Base-by-base conservation (phyloP, 2,329 filamentous ascomycete species). In the Monosporascus sp. region DNA sequence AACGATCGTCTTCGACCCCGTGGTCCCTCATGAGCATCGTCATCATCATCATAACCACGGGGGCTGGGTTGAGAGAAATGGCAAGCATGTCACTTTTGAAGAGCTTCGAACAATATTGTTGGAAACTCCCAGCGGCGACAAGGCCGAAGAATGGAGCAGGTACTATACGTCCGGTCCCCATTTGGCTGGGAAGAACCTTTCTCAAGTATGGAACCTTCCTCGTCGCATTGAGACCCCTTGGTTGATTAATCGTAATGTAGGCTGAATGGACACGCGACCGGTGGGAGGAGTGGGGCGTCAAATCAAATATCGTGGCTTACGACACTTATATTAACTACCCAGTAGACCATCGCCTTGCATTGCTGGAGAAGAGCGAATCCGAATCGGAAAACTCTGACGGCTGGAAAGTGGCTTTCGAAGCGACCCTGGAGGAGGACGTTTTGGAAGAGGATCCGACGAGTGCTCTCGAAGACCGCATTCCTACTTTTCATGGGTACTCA, bases 401-500 rank as follows among this genome's bases (percentile, higher is more conserved):
- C 3, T 87, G 83, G 76, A 78, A 82, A 50, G 78, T 92, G 27
- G 78, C 81, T n/a, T 96, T 87, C 64, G 85, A 91, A 66, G 93
- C 92, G 0, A 86, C 83, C 1, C 73, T 97, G 41, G 84, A 89
- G 61, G 94, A 99, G 70, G 91, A 96, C 65, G 80, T 93, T 2
- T 75, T 97, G 5, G 80, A 90, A 0, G 86, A 96, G 50, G 94
- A 99, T 68, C 81, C 85, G 3, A 95, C 91, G 0, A 91, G 85
- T 19, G 81, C 84, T 22, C 75, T 91, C 46, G 72, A 81, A 9
- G 81, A 91, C 63, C 79, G 90, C 31, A 81, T 97, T 24, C 91
- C 93, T 1, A 93, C 88, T 0, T 97, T 97, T 75, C 93, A 97
- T 66, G 94, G 93, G 51, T 97, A 97, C 71, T 96, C 91, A 4